phyloP scores from a whole-genome alignment of 192 early-diverging fungal species.

The Phlyctochytrium arcticum region DNA sequence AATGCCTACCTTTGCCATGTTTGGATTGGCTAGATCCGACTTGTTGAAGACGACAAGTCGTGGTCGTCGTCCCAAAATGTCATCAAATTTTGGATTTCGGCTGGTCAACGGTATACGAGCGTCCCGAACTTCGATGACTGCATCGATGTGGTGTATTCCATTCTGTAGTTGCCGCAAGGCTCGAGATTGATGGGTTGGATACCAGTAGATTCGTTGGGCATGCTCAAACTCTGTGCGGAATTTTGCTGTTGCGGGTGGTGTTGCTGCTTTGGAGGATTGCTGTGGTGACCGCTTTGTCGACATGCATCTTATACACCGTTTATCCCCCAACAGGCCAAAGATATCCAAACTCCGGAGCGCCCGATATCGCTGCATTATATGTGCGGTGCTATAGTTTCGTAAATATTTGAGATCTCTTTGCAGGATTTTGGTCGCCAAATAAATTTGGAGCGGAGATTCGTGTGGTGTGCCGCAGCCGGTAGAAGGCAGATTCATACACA shows the following conservation, averaged over 20 bases:
- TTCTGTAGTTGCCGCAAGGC: conserved; percentile 38
- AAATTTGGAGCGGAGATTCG: no score
- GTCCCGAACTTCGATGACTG: conserved; percentile 92
- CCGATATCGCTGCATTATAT: no score
- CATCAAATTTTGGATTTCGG: conserved; percentile 73
- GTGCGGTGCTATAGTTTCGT: no score
- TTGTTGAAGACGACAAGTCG: conserved; percentile 92
- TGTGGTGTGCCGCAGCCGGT: no score
- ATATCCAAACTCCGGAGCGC: no score
- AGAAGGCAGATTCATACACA: no score
- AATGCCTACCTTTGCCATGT: conserved; percentile 30
- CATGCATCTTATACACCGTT: no score
- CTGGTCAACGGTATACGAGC: conserved; percentile 89
- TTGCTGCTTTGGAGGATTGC: background rate
- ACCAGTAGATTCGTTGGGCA: conserved; percentile 34
- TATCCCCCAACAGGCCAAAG: no score
- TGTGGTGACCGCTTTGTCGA: no score
- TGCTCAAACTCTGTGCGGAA: conserved; percentile 24
- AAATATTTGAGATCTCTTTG: no score
- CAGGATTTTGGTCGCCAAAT: no score
- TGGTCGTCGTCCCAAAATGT: conserved; percentile 57
- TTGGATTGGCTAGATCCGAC: conserved; percentile 73
- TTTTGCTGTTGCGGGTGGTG: background rate
- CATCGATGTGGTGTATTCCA: conserved; percentile 58
- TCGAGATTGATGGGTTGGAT: conserved; percentile 43